Evolutionary conservation across 2,329 filamentous ascomycete genomes (phyloP).

Genomic region (Aureobasidium sp.): DNA sequence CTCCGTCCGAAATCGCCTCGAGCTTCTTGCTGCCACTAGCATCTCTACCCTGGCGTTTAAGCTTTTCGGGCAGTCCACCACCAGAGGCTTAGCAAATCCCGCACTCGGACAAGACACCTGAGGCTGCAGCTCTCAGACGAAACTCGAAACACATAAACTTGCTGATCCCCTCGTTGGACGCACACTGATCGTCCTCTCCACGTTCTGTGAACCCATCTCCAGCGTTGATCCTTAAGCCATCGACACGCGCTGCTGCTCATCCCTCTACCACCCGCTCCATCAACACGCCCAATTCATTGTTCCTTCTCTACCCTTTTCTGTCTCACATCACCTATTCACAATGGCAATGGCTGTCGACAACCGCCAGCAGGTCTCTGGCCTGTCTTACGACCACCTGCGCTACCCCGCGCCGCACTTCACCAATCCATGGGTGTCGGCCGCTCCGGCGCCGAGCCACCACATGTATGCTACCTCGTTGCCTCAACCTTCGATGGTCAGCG

Average conservation of each 20-base stretch:
- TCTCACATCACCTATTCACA: slow-evolving; percentile 20
- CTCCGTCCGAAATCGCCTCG: slow-evolving; percentile 14
- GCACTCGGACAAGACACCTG: slow-evolving; percentile 7
- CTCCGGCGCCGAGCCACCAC: slow-evolving; percentile 49
- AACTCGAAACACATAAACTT: slow-evolving; percentile 31
- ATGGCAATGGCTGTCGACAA: slow-evolving; percentile 97
- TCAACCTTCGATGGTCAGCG: slow-evolving; percentile 52
- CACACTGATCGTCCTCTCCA: slow-evolving; percentile 42
- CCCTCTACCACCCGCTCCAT: slow-evolving; percentile 2
- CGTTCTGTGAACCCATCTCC: slow-evolving; percentile 32
- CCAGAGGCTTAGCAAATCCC: slow-evolving; percentile 8
- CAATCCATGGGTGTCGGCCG: slow-evolving; percentile 75
- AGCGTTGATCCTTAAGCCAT: slow-evolving; percentile 22
- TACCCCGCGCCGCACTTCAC: slow-evolving; percentile 72
- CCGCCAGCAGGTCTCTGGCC: slow-evolving; percentile 70
- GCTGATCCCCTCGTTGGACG: slow-evolving; percentile 44
- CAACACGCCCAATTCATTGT: background rate
- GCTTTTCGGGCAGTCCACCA: slow-evolving; percentile 6
- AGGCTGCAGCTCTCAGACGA: background rate
- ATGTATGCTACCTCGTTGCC: slow-evolving; percentile 60
- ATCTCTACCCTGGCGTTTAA: background rate
- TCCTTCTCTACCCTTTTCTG: background rate
- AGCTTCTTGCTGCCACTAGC: slow-evolving; percentile 7
- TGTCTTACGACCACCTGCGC: slow-evolving; percentile 76
- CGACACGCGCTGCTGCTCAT: background rate